phyloP scores from a whole-genome alignment of 371 early-diverging fungal species.

The Rhizopus microsporus region DNA sequence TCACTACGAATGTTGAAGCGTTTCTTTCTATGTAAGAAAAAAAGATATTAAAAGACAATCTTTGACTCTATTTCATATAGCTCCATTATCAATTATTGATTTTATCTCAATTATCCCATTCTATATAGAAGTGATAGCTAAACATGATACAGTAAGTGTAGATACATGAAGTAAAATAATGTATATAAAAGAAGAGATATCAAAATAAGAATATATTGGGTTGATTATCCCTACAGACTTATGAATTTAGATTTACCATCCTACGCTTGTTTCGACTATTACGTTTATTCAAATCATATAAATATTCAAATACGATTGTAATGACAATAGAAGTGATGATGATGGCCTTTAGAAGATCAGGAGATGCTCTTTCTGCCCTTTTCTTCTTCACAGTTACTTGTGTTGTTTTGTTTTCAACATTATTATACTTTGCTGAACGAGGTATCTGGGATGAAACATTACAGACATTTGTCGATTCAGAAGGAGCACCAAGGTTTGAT shows the following conservation, averaged over 20 bases:
- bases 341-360: conserved; percentile 75
- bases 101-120: conserved; percentile 82
- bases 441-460: conserved; percentile 78
- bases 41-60: background rate
- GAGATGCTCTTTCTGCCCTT: conserved; percentile 78
- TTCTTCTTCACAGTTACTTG: conserved; percentile 79
- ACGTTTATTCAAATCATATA: conserved; percentile 82
- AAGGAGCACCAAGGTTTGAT: conserved; percentile 61
- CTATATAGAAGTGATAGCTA: conserved; percentile 72
- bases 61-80: conserved; percentile 26
- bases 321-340: conserved; percentile 88
- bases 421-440: conserved; percentile 86
- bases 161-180: background rate
- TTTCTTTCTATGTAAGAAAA: conserved; percentile 38
- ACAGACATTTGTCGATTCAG: conserved; percentile 66
- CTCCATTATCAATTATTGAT: conserved; percentile 77
- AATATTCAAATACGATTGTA: conserved; percentile 69
- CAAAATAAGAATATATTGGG: too few relatives aligned
- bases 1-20: conserved; percentile 22
- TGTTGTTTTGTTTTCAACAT: conserved; percentile 72
- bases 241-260: conserved; percentile 84
- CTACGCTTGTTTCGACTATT: conserved; percentile 79
- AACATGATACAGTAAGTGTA: conserved; percentile 65
- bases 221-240: conserved; percentile 45
- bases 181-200: background rate